Conservation (phyloP, 1,284 basidiomycete species). For the Leccinum pseudoinsigne region DNA sequence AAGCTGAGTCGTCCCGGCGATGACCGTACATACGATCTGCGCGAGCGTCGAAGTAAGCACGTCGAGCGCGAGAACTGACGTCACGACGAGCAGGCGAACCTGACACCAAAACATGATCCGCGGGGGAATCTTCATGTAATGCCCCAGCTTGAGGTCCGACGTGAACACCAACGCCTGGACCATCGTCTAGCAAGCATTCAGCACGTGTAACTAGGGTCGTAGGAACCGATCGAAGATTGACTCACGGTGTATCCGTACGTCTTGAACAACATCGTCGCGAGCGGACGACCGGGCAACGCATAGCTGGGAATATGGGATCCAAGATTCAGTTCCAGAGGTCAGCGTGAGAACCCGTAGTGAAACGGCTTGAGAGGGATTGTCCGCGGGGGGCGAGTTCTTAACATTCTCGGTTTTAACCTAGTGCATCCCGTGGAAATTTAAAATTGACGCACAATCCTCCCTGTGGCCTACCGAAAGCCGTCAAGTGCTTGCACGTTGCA, state of each 20-base stretch:
- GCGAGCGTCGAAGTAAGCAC: not conserved
- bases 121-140: slow-evolving; percentile 55
- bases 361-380: too few species aligned
- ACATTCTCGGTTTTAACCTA: too few species aligned
- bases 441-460: too few species aligned
- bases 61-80: not conserved
- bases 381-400: too few species aligned
- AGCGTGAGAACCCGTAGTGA: not conserved
- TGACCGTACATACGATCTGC: slow-evolving; percentile 40
- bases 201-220: not conserved
- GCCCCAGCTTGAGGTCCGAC: slow-evolving; percentile 46
- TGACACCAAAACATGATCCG: slow-evolving; percentile 46
- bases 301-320: slow-evolving; percentile 22
- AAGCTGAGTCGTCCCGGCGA: slow-evolving; percentile 42
- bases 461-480: too few species aligned
- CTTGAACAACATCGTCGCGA: slow-evolving; percentile 45
- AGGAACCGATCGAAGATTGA: not conserved
- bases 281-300: slow-evolving; percentile 39
- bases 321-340: not conserved
- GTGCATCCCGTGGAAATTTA: too few species aligned
- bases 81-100: slow-evolving; percentile 10
- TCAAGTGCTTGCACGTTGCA: too few species aligned
- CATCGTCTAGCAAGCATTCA: slow-evolving; percentile 25
- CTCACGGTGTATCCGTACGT: slow-evolving; percentile 41
- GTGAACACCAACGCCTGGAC: slow-evolving; percentile 44